Evolutionary conservation across 495 filamentous ascomycete species (phyloP).

Genomic region (Parachaetomium inaequale): DNA sequence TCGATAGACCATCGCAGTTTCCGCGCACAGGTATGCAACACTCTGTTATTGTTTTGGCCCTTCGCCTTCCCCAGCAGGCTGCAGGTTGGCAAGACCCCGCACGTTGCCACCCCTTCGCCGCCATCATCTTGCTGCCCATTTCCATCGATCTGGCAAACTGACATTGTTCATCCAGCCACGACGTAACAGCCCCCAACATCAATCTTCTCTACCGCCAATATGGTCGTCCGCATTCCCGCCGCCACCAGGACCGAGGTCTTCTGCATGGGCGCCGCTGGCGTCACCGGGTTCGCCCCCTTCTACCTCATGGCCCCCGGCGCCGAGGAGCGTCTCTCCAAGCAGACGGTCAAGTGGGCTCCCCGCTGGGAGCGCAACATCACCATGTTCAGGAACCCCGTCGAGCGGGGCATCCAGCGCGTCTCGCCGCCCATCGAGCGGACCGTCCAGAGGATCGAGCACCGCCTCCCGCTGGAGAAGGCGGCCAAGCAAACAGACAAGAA

Average conservation of each 20-base stretch:
- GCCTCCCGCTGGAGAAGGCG: conserved; percentile 44
- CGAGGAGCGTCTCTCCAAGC: conserved; percentile 40
- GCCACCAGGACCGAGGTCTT: conserved; percentile 39
- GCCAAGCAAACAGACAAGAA: conserved; percentile 39
- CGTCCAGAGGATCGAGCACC: conserved; percentile 39
- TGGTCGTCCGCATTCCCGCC: conserved; percentile 48
- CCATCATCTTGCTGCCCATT: background rate
- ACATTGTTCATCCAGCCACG: conserved; percentile 2
- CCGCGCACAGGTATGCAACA: conserved; percentile 5
- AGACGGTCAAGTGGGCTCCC: conserved; percentile 48
- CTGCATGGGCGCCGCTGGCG: conserved; percentile 43
- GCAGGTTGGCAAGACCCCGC: background rate
- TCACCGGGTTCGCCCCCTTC: conserved; percentile 44
- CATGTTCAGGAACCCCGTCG: conserved; percentile 42
- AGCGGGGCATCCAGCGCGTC: conserved; percentile 41
- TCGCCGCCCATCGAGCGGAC: conserved; percentile 40
- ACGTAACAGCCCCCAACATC: background rate
- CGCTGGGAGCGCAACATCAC: conserved; percentile 50
- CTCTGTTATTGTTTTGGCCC: background rate
- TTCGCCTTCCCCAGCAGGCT: background rate
- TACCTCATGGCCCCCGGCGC: conserved; percentile 48
- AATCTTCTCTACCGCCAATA: conserved; percentile 27
- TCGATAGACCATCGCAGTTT: background rate
- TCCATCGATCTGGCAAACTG: background rate
- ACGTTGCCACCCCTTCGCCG: background rate